Evolutionary conservation across 1,284 basidiomycete genomes (phyloP).

Genomic region (Exobasidium rhododendri): DNA sequence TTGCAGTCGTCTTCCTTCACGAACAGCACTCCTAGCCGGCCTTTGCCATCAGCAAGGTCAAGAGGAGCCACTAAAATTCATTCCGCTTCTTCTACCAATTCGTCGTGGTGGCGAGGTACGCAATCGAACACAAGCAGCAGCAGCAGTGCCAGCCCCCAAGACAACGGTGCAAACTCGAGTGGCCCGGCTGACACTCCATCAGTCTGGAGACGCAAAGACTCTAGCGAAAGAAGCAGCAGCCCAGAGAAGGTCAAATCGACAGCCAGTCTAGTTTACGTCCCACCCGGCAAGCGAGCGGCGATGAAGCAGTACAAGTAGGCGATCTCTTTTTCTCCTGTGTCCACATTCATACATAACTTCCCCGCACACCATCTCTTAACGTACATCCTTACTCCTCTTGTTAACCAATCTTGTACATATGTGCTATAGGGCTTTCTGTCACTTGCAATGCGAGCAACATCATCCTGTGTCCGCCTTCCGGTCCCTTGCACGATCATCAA

Average conservation of each 20-base stretch:
- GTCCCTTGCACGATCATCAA: too few relatives aligned
- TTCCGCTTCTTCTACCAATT: background rate
- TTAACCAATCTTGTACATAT: background rate
- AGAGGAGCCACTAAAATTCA: background rate
- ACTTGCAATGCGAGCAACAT: background rate
- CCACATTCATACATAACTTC: too few relatives aligned
- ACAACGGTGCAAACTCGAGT: background rate
- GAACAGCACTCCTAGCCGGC: background rate
- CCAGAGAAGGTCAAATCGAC: background rate
- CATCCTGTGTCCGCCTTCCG: too few relatives aligned
- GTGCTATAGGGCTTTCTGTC: background rate
- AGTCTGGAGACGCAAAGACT: constrained; percentile 4
- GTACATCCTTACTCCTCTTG: too few relatives aligned
- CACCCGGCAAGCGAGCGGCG: constrained; percentile 2
- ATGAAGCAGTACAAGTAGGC: too few relatives aligned
- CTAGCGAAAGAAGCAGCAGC: background rate
- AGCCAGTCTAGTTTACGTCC: background rate
- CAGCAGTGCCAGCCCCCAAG: constrained; percentile 5
- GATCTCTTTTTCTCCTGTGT: too few relatives aligned
- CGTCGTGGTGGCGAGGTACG: background rate
- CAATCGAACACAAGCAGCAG: background rate
- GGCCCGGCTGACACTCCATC: background rate
- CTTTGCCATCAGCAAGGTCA: background rate
- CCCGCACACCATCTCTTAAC: too few relatives aligned
- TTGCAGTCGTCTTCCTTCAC: background rate